Percentiles rank a stretch among this genome's conserved stretches.
Conservation (phyloP, 495 filamentous ascomycete species). For the Talaromyces liani region DNA sequence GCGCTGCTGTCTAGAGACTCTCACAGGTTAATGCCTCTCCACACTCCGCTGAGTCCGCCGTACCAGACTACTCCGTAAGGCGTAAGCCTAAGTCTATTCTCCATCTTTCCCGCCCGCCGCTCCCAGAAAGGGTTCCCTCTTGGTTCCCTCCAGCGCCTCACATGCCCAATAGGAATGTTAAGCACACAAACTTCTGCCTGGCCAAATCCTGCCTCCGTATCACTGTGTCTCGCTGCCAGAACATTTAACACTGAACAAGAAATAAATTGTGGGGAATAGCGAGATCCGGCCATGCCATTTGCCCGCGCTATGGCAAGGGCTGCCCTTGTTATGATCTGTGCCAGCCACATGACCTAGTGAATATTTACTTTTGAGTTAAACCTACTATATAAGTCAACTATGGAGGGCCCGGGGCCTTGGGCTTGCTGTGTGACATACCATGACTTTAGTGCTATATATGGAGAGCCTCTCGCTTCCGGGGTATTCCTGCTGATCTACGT, state of each 20-base stretch:
- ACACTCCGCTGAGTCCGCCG: neutral
- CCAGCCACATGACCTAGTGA: conserved; percentile 3
- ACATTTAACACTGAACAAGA: too few species aligned
- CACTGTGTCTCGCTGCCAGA: neutral
- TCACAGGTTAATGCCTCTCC: neutral
- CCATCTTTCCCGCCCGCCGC: neutral
- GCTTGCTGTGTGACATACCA: neutral
- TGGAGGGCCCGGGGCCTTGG: neutral
- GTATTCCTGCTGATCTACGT: neutral
- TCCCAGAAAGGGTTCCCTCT: neutral
- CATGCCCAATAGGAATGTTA: neutral
- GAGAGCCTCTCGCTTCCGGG: neutral
- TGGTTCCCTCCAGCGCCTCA: neutral
- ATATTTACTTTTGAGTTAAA: neutral
- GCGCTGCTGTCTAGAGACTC: neutral
- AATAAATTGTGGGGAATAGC: conserved; percentile 1
- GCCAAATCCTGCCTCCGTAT: neutral
- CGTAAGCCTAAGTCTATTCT: neutral
- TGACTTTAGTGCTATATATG: neutral
- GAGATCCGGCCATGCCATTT: neutral
- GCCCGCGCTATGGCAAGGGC: neutral
- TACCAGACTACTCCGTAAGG: neutral
- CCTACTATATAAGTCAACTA: neutral
- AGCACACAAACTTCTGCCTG: neutral
- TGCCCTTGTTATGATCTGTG: neutral